Conservation (phyloP, 2,329 filamentous ascomycete genomes). For the Cadophora malorum region DNA sequence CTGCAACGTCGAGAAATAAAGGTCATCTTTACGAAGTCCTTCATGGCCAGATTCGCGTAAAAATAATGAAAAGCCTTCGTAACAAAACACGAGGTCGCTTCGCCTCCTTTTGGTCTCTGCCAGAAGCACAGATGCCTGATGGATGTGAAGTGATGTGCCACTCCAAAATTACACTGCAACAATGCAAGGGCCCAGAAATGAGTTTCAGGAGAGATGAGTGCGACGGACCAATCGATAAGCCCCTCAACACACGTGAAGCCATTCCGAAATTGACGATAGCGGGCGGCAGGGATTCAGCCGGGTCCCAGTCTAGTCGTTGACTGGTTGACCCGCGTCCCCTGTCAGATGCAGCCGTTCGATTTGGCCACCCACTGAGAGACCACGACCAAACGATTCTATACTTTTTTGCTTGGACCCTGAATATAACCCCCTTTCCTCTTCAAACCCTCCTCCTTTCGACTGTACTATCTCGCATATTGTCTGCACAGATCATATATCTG, state of each 20-base stretch:
- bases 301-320: neutral
- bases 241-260: conserved; percentile 11
- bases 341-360: conserved; percentile 5
- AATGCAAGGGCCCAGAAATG: conserved; percentile 15
- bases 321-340: conserved; percentile 3
- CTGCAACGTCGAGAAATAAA: neutral
- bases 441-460: conserved; percentile 7
- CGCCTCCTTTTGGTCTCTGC: neutral
- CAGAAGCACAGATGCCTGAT: too few relatives aligned
- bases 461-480: conserved; percentile 16
- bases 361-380: neutral
- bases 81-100: neutral
- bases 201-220: conserved; percentile 6
- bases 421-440: neutral
- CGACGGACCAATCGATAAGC: conserved; percentile 20
- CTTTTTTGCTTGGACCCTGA: conserved; percentile 17
- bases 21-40: conserved; percentile 20
- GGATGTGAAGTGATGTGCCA: neutral
- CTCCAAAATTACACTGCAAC: conserved; percentile 13
- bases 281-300: neutral
- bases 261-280: conserved; percentile 15
- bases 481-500: conserved; percentile 23
- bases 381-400: conserved; percentile 5
- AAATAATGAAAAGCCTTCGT: neutral
- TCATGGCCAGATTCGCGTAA: neutral